Conservation (phyloP, 164 flowering plant genomes). For the Pachysandra terminalis region DNA sequence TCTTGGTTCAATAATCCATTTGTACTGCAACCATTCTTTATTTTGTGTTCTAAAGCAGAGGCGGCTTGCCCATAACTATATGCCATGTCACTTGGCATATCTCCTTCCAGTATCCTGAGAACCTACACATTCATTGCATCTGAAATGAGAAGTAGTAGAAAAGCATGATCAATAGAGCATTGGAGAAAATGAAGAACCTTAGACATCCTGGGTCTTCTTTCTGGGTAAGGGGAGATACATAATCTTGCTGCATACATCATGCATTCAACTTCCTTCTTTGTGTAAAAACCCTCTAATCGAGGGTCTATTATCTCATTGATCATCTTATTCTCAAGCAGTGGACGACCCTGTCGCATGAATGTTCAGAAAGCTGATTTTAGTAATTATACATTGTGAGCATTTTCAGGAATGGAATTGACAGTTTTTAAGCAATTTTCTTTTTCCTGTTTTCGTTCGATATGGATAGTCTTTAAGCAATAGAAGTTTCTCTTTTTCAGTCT, state of each 20-base stretch:
- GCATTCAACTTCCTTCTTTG: conserved; percentile 22
- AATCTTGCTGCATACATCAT: conserved; percentile 37
- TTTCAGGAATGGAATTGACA: neutral
- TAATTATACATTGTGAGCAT: neutral
- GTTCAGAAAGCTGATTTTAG: too few relatives aligned
- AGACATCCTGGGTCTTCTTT: conserved; percentile 37
- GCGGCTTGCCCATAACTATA: conserved; percentile 6
- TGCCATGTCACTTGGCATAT: conserved; percentile 19
- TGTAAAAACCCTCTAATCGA: conserved; percentile 17
- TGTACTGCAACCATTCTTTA: conserved; percentile 1
- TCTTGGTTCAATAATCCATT: conserved; percentile 3
- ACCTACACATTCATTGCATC: conserved; percentile 17
- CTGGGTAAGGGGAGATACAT: conserved; percentile 30
- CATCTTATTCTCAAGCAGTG: conserved; percentile 22
- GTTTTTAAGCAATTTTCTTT: too few relatives aligned
- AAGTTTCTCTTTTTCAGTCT: neutral
- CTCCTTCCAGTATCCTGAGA: conserved; percentile 33
- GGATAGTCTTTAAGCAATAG: neutral
- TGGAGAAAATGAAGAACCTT: conserved; percentile 19
- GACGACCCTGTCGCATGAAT: conserved; percentile 19
- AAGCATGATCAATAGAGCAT: neutral
- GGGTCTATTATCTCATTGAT: conserved; percentile 27
- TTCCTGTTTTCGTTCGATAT: too few relatives aligned
- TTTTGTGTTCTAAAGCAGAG: neutral
- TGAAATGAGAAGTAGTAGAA: neutral